phyloP scores from a whole-genome alignment of 2,329 filamentous ascomycete genomes.

The Diaporthe helianthi region DNA sequence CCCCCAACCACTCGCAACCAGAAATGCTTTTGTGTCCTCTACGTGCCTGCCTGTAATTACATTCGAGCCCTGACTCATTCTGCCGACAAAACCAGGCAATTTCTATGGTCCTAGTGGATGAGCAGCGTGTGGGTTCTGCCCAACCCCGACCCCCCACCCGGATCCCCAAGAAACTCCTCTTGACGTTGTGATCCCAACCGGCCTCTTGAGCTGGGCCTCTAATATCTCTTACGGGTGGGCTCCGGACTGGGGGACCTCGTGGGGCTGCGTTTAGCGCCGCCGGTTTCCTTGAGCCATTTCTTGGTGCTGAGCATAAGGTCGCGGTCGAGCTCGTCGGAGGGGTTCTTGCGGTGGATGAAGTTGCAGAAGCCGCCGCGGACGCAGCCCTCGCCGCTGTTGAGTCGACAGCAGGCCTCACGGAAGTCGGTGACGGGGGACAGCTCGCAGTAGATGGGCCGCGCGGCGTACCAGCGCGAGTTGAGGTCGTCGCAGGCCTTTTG shows the following conservation, averaged over 20 bases:
- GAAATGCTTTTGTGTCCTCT: neutral
- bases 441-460: slow-evolving; percentile 97
- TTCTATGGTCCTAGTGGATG: neutral
- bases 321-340: slow-evolving; percentile 83
- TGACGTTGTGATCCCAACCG: neutral
- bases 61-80: neutral
- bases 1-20: neutral
- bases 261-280: slow-evolving; percentile 82
- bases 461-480: slow-evolving; percentile 96
- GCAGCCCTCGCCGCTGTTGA: slow-evolving; percentile 95
- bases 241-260: slow-evolving; percentile 87
- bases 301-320: slow-evolving; percentile 89
- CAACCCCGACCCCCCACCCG: neutral
- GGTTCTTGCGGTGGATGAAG: slow-evolving; percentile 98
- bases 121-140: neutral
- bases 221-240: slow-evolving; percentile 76
- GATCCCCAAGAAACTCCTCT: neutral
- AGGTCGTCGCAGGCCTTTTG: slow-evolving; percentile 93
- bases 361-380: slow-evolving; percentile 98
- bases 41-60: neutral
- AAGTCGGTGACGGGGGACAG: slow-evolving; percentile 97
- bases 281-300: slow-evolving; percentile 91
- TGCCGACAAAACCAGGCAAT: neutral
- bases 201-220: slow-evolving; percentile 37
- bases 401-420: slow-evolving; percentile 92